Percentiles rank a stretch among this genome's conserved stretches.
Evolutionary conservation across 257 asterid genomes (phyloP).

Genomic region (Nicotiana tomentosiformis): DNA sequence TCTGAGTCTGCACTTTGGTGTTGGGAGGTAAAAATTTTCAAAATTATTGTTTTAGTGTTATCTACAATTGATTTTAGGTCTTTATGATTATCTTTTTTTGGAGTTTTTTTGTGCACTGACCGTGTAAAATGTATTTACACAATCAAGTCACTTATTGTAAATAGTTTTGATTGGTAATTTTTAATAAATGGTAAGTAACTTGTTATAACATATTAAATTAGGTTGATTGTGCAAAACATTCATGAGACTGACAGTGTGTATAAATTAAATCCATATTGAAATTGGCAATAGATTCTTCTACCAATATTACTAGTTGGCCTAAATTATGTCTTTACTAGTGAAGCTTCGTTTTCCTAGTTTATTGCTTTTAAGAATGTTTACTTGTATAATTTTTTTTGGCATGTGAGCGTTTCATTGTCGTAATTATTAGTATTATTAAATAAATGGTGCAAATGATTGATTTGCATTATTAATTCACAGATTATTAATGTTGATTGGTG

Average conservation of each 20-base stretch:
- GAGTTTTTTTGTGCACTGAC: no score
- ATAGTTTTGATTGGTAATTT: background rate
- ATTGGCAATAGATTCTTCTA: background rate
- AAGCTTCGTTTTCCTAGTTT: background rate
- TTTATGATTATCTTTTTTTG: background rate
- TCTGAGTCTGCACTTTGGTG: slow-evolving; percentile 73
- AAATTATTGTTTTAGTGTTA: background rate
- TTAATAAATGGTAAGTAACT: no score
- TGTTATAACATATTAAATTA: no score
- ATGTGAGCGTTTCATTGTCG: background rate
- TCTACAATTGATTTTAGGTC: background rate
- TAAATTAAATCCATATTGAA: background rate
- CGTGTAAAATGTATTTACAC: no score
- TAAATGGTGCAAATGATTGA: background rate
- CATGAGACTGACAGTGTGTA: background rate
- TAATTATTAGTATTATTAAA: background rate
- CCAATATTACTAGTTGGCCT: background rate
- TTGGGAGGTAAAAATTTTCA: slow-evolving; percentile 68
- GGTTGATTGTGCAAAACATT: background rate
- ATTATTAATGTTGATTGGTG: no score
- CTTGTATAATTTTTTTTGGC: background rate
- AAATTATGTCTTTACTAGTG: background rate
- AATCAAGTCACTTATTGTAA: no score
- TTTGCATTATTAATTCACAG: no score
- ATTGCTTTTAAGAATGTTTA: background rate